Conservation (phyloP, 2,329 filamentous ascomycete genomes). For the Dactylellina drechsleri region DNA sequence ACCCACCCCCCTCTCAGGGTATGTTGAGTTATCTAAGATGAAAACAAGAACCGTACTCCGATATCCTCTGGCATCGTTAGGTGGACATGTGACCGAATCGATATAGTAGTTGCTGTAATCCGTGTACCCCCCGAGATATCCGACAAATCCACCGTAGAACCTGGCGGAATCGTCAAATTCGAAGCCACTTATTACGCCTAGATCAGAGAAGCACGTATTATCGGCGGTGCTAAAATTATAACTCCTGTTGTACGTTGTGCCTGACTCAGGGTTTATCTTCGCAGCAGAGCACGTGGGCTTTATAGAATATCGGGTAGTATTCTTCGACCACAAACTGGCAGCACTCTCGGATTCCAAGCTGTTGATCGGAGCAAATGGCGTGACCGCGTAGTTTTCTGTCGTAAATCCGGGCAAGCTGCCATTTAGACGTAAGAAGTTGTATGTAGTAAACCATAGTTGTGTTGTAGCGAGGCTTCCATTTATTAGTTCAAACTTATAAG, state of each 20-base stretch:
- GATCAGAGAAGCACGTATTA: background rate
- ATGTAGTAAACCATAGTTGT: background rate
- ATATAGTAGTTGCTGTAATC: background rate
- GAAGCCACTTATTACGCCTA: background rate
- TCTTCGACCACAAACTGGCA: background rate
- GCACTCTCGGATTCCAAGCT: background rate
- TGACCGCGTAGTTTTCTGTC: background rate
- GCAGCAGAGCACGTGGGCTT: background rate
- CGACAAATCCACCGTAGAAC: background rate
- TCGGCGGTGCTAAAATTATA: background rate
- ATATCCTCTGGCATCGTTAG: background rate
- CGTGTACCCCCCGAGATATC: background rate
- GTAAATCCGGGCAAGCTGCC: background rate
- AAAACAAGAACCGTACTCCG: background rate
- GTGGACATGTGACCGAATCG: background rate
- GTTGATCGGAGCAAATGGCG: background rate
- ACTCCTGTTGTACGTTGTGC: background rate
- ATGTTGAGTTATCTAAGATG: background rate
- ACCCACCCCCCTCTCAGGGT: background rate
- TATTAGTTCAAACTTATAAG: background rate
- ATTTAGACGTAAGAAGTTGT: background rate
- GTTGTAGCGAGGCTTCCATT: background rate
- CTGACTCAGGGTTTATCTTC: background rate
- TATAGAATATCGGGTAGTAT: background rate
- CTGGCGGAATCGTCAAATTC: background rate